Evolutionary conservation across 2,329 filamentous ascomycete genomes (phyloP), one percentile per base, ranked within the genome.

Genomic region (Trichophyton schoenleinii): DNA sequence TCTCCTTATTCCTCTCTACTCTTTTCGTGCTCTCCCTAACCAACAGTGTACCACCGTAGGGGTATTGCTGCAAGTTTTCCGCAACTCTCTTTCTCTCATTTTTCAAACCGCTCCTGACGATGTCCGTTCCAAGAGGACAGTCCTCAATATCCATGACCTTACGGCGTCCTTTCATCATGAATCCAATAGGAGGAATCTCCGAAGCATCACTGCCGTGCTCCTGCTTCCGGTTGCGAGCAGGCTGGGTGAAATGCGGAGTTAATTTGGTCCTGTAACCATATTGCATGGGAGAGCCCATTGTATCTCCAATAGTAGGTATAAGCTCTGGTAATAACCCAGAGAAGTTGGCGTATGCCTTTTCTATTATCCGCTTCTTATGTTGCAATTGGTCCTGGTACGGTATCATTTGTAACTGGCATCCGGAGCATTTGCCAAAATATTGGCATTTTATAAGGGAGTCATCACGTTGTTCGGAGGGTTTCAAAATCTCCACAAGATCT

Each of bases 371-470:
- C 71, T 83, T 85, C 79, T 99, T 99, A 74, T 92, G 87, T 52
- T 79, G 80, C 31, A 99, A 83, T 73, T 99, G 94, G 68, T 91
- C 87, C 34, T 81, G 75, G 73, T 97, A 97, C 60, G 89, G 84
- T 65, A 99, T 83, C 89, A 97, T 96, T 77, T 99, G 94, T 73
- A 97, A 91, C 75, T 99, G 94, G 72, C 94, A 99, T 36, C 94
- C 94, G 8, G 87, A 89, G 74, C 94, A 99, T 60, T 80, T 82
- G 46, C 84, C 79, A 70, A 99, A 99, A 79, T 99, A 97, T 68
- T 83, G 81, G 78, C 94, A 99, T 61, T 81, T 81, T 67, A 95
- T 81, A 22, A 88, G 83, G 42, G 81, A 80, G 68, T 94, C 88
- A 68, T 96, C 87, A 68, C 94, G 87, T 60, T 87, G 79, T 0